These are phyloP conservation scores for Zhuliangozyma blackwelliae DNA, from an alignment of 1,139 yeast genomes.

Conservation along the genomic window DNA sequence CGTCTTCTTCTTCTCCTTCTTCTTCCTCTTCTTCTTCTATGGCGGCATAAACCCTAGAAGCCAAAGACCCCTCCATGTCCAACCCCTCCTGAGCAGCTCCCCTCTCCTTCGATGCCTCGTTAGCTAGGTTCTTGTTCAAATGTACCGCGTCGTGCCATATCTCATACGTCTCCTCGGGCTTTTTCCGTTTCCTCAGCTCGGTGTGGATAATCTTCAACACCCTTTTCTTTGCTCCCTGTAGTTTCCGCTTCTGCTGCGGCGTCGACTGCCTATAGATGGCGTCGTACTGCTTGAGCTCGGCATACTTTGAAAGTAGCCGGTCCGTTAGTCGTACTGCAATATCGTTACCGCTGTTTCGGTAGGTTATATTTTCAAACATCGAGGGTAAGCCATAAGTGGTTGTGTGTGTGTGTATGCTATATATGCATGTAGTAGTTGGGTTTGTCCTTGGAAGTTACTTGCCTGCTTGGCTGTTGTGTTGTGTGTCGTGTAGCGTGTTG, in stretches of 20 bases:
- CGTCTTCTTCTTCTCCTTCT: conserved; percentile 8
- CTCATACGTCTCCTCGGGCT: conserved; percentile 38
- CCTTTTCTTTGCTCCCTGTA: conserved; percentile 11
- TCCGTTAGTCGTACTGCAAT: conserved; percentile 4
- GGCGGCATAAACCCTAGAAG: conserved; percentile 5
- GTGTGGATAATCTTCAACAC: conserved; percentile 13
- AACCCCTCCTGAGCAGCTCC: not conserved
- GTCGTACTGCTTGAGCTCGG: conserved; percentile 14
- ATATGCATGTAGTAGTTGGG: not conserved
- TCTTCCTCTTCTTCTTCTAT: conserved; percentile 9
- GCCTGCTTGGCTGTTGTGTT: too few relatives aligned
- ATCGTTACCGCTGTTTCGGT: conserved; percentile 7
- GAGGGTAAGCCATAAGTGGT: too few relatives aligned
- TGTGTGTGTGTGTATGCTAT: too few relatives aligned
- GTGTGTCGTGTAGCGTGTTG: too few relatives aligned
- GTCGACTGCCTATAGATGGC: conserved; percentile 8
- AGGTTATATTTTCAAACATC: conserved; percentile 21
- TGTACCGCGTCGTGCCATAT: conserved; percentile 28
- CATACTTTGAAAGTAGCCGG: conserved; percentile 16
- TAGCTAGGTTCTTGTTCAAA: conserved; percentile 7
- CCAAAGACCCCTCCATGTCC: conserved; percentile 3
- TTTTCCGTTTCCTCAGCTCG: conserved; percentile 11
- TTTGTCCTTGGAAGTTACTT: not conserved
- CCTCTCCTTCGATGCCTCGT: conserved; percentile 2
- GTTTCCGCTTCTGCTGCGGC: conserved; percentile 8